phyloP scores from a whole-genome alignment of 2,329 filamentous ascomycete genomes.

The Biscogniauxia mediterranea region DNA sequence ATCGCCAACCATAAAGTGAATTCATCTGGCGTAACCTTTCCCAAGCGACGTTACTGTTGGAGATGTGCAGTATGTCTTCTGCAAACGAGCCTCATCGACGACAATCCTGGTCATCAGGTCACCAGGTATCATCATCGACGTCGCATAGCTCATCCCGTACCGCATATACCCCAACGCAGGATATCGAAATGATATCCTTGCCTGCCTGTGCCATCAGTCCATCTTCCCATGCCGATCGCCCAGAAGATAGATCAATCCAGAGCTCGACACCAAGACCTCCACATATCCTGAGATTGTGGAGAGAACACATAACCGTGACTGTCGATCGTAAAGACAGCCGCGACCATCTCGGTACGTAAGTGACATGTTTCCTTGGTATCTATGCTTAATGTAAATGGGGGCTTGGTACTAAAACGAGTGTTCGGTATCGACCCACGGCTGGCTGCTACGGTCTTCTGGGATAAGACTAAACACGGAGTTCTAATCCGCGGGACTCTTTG shows the following conservation, averaged over 20 bases:
- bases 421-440: slow-evolving; percentile 9
- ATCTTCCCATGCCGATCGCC: slow-evolving; percentile 9
- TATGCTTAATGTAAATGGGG: neutral
- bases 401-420: neutral
- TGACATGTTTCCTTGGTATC: neutral
- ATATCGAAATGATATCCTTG: slow-evolving; percentile 22
- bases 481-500: neutral
- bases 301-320: slow-evolving; percentile 45
- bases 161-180: slow-evolving; percentile 18
- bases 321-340: slow-evolving; percentile 50
- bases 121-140: slow-evolving; percentile 15
- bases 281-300: slow-evolving; percentile 41
- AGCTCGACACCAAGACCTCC: neutral
- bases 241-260: slow-evolving; percentile 7
- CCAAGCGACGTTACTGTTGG: neutral
- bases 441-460: slow-evolving; percentile 3
- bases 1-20: neutral
- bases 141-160: slow-evolving; percentile 12
- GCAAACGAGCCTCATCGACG: slow-evolving; percentile 17
- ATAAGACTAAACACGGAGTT: neutral
- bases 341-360: slow-evolving; percentile 54
- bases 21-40: neutral
- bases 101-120: slow-evolving; percentile 16
- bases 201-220: slow-evolving; percentile 24
- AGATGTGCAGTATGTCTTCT: slow-evolving; percentile 15